These are phyloP conservation scores for Retiboletus flavoniger DNA, from an alignment of 1,284 basidiomycete species.

Conservation along the genomic window DNA sequence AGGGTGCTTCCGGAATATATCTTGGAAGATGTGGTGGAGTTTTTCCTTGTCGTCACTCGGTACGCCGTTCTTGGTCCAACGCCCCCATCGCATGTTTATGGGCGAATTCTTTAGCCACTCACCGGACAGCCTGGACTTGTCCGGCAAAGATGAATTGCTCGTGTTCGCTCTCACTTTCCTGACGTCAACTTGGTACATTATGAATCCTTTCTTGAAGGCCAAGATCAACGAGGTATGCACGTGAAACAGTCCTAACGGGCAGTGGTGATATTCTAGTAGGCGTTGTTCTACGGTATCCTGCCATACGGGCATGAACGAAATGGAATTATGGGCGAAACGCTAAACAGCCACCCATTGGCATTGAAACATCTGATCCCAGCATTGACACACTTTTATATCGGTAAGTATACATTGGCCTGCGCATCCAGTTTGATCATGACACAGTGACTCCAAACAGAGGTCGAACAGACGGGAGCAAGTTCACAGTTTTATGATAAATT, in stretches of 20 bases:
- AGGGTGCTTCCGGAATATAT: constrained; percentile 93
- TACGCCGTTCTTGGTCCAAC: constrained; percentile 36
- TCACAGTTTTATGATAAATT: constrained; percentile 99
- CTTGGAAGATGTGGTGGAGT: constrained; percentile 92
- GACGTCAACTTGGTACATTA: constrained; percentile 94
- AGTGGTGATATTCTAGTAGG: constrained; percentile 45
- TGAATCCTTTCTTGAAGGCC: constrained; percentile 98
- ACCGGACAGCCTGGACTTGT: constrained; percentile 78
- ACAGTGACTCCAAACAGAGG: constrained; percentile 56
- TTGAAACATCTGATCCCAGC: constrained; percentile 89
- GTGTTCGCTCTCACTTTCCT: constrained; percentile 91
- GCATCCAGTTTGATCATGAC: not conserved
- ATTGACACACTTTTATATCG: constrained; percentile 94
- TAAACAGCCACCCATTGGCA: constrained; percentile 86
- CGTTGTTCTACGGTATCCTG: constrained; percentile 81
- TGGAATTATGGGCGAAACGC: constrained; percentile 77
- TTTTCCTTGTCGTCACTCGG: constrained; percentile 82
- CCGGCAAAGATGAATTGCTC: constrained; percentile 86
- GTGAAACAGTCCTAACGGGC: not conserved
- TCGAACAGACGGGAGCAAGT: constrained; percentile 95
- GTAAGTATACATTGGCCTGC: constrained; percentile 38
- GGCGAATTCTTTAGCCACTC: constrained; percentile 49
- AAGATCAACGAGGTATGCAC: constrained; percentile 86
- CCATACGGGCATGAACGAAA: constrained; percentile 73
- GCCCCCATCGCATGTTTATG: constrained; percentile 9